Evolutionary conservation across 2,329 filamentous ascomycete species (phyloP).

Genomic region (Sphaerulina populicola): DNA sequence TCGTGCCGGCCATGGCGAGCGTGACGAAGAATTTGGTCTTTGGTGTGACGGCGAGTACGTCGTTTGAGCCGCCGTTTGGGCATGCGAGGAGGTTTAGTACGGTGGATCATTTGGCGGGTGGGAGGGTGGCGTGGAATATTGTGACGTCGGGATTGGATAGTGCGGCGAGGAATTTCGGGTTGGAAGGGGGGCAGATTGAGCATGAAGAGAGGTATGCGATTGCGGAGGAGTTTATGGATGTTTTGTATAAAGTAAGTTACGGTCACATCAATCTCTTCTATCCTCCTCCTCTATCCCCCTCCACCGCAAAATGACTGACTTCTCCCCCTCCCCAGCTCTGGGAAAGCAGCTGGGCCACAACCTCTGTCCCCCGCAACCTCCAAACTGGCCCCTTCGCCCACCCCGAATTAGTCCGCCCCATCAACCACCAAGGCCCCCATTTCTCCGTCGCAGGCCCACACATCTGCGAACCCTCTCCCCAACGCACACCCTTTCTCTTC

Average conservation of each 20-base stretch:
- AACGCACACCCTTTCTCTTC: slow-evolving; percentile 40
- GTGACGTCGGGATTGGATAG: slow-evolving; percentile 60
- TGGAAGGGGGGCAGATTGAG: slow-evolving; percentile 45
- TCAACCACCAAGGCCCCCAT: slow-evolving; percentile 51
- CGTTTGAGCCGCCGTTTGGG: slow-evolving; percentile 60
- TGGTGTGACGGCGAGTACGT: slow-evolving; percentile 58
- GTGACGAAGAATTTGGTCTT: slow-evolving; percentile 57
- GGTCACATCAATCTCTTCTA: too few relatives aligned
- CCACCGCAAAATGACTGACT: too few relatives aligned
- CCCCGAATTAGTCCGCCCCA: slow-evolving; percentile 51
- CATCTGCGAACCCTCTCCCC: slow-evolving; percentile 37
- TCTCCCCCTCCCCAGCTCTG: slow-evolving; percentile 36
- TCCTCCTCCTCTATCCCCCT: too few relatives aligned
- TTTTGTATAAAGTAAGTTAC: slow-evolving; percentile 42
- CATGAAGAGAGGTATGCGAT: slow-evolving; percentile 58
- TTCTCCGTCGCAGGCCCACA: slow-evolving; percentile 40
- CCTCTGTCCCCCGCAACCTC: slow-evolving; percentile 54
- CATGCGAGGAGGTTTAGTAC: slow-evolving; percentile 57
- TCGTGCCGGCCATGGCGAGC: slow-evolving; percentile 43
- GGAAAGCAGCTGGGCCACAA: slow-evolving; percentile 57
- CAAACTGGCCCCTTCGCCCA: slow-evolving; percentile 48
- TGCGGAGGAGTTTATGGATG: slow-evolving; percentile 55
- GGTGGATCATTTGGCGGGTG: slow-evolving; percentile 56
- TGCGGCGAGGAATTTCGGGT: slow-evolving; percentile 51
- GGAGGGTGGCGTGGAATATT: slow-evolving; percentile 45